Conservation (phyloP, 73 alveolate species). For the Paramecium bursaria region DNA sequence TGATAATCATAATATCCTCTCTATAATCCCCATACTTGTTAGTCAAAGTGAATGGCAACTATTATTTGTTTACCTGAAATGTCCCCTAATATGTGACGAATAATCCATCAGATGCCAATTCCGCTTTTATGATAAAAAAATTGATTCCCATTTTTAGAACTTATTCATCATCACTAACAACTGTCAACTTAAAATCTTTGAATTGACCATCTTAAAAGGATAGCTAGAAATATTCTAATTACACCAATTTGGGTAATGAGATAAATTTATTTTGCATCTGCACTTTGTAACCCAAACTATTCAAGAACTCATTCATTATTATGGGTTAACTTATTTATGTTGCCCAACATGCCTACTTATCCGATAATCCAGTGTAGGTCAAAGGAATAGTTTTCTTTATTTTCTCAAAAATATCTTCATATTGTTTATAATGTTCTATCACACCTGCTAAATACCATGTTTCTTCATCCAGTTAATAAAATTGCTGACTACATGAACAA, state of each 20-base stretch:
- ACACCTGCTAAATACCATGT: neutral
- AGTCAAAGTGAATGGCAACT: neutral
- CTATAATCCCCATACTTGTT: neutral
- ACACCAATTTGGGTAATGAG: neutral
- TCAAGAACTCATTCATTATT: neutral
- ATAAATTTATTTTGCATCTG: too few species aligned
- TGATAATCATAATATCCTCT: neutral
- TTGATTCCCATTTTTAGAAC: neutral
- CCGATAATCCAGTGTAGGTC: neutral
- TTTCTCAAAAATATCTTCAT: neutral
- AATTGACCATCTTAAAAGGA: too few species aligned
- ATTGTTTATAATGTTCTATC: neutral
- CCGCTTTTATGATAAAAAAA: neutral
- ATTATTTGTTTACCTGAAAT: neutral
- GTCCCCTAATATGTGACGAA: neutral
- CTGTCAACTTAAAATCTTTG: neutral
- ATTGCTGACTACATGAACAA: neutral
- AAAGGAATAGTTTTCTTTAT: neutral
- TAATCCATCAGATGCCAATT: neutral
- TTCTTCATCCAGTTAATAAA: neutral
- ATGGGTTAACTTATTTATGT: neutral
- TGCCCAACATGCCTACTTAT: neutral
- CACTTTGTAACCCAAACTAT: neutral
- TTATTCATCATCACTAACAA: neutral
- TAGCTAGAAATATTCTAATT: neutral